Conservation (phyloP, 106 monocot genomes). For the Phalaenopsis aphrodite region DNA sequence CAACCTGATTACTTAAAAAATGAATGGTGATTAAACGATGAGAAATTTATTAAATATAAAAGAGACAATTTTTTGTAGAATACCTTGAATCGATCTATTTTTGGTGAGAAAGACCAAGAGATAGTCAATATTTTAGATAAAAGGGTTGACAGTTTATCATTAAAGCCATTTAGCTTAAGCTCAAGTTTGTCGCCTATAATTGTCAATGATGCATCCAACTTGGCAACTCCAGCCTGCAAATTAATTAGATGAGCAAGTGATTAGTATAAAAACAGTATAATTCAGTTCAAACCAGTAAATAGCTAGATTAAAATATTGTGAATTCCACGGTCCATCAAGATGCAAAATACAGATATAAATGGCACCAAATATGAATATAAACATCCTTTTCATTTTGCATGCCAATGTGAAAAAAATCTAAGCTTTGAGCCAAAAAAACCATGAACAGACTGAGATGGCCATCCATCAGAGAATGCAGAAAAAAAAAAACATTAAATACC, state of each 20-base stretch:
- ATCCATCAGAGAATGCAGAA: no score
- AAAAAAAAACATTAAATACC: no score
- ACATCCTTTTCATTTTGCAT: no score
- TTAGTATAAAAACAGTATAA: background rate
- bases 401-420: no score
- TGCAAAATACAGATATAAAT: no score
- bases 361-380: no score
- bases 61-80: background rate
- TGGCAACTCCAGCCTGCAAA: slow-evolving; percentile 89
- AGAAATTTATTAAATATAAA: background rate
- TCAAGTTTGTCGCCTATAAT: slow-evolving; percentile 73
- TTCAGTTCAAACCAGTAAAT: background rate
- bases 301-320: background rate
- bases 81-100: slow-evolving; percentile 80
- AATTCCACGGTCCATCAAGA: no score
- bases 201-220: slow-evolving; percentile 75
- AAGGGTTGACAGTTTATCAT: slow-evolving; percentile 71
- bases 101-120: slow-evolving; percentile 53
- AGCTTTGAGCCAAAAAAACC: no score
- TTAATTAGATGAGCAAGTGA: background rate
- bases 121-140: slow-evolving; percentile 58
- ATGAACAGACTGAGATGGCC: no score
- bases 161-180: slow-evolving; percentile 83
- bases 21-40: background rate
- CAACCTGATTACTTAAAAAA: slow-evolving; percentile 40